Evolutionary conservation across 2,329 filamentous ascomycete species (phyloP).

Genomic region (Lasiodiplodia hormozganensis): DNA sequence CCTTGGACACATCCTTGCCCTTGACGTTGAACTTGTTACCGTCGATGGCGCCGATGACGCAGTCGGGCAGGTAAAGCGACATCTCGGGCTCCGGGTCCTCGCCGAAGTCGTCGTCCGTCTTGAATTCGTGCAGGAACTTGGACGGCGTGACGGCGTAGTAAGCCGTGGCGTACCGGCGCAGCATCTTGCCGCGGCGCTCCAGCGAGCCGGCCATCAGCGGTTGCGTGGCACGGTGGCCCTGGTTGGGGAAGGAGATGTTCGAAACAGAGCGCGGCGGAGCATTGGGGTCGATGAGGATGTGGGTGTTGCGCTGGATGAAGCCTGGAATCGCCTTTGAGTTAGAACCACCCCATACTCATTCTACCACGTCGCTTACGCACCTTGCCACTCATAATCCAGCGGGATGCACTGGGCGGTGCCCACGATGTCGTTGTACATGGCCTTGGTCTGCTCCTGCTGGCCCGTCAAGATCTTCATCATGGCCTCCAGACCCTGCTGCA

Average conservation of each 20-base stretch:
- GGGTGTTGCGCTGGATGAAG: conserved; percentile 75
- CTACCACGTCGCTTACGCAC: neutral
- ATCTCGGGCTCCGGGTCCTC: conserved; percentile 83
- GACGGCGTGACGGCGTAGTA: conserved; percentile 92
- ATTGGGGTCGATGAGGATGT: conserved; percentile 78
- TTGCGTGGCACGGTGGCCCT: conserved; percentile 79
- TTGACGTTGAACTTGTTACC: conserved; percentile 93
- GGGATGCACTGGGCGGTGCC: conserved; percentile 77
- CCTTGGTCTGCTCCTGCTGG: conserved; percentile 81
- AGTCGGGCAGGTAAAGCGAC: conserved; percentile 91
- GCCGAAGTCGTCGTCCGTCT: conserved; percentile 79
- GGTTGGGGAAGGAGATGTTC: conserved; percentile 84
- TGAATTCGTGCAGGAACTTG: conserved; percentile 94
- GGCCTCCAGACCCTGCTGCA: conserved; percentile 82
- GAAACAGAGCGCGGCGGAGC: conserved; percentile 76
- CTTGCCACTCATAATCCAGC: conserved; percentile 88
- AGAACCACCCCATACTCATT: neutral
- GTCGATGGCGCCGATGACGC: conserved; percentile 72
- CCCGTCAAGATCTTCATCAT: conserved; percentile 82
- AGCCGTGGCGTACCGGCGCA: conserved; percentile 77
- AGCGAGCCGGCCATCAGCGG: conserved; percentile 86
- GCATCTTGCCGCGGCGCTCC: conserved; percentile 88
- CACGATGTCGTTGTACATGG: conserved; percentile 85
- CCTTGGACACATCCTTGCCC: conserved; percentile 86
- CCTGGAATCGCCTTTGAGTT: conserved; percentile 38